Percentiles rank a stretch among this genome's conserved stretches.
Evolutionary conservation across 2,329 filamentous ascomycete genomes (phyloP).

Genomic region (Fusarium pseudonygamai): DNA sequence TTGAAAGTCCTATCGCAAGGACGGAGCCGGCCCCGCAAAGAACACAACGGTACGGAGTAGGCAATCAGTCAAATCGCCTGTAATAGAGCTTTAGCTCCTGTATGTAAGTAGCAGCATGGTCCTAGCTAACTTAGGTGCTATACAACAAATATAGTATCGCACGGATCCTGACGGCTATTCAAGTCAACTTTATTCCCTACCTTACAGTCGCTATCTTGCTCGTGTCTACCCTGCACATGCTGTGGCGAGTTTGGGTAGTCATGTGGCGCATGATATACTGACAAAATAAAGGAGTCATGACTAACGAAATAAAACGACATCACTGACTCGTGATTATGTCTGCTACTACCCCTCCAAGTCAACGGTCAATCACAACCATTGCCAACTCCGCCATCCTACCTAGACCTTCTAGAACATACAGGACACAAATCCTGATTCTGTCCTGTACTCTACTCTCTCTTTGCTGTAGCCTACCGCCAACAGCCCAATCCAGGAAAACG

Average conservation of each 20-base stretch:
- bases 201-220: background rate
- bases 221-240: background rate
- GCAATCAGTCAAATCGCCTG: background rate
- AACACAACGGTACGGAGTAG: background rate
- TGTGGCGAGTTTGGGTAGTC: conserved; percentile 7
- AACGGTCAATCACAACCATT: background rate
- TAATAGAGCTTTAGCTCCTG: background rate
- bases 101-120: background rate
- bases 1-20: background rate
- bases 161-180: background rate
- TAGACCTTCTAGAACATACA: conserved; percentile 41
- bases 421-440: conserved; percentile 29
- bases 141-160: background rate
- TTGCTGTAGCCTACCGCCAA: background rate
- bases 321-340: conserved; percentile 18
- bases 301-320: fast-evolving
- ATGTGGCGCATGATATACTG: background rate
- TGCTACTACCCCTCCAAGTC: conserved; percentile 30
- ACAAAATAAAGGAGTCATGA: conserved; percentile 23
- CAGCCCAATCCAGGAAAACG: background rate
- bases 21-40: conserved; percentile 10
- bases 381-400: conserved; percentile 36
- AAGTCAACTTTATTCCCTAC: background rate
- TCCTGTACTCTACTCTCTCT: background rate
- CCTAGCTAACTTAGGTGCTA: background rate